Base-by-base conservation (phyloP, 140 eudicot species). In the Senecio squalidus region DNA sequence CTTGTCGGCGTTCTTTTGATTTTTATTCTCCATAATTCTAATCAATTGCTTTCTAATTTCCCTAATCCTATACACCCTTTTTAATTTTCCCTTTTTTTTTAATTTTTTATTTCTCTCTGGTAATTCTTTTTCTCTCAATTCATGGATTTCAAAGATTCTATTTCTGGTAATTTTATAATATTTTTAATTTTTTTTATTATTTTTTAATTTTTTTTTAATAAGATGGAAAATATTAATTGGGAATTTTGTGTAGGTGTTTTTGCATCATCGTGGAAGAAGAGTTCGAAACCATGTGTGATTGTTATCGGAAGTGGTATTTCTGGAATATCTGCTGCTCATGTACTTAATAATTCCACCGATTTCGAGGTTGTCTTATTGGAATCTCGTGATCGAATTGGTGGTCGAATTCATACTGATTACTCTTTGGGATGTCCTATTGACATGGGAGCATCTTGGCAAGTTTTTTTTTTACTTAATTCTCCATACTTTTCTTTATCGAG, bases 261-360 rank as follows among this genome's bases (percentile, higher is more conserved):
- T 60, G 78, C 82, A 24, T 78, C 91, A 20, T 73, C 74, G 72
- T 81, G 82, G 69, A 69, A 64, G 14, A 62, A 75, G 15, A 66
- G 66, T 73, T 46, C 85, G 45, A 64, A 55, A 45, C 94, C 96
- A 49, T 71, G 85, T 10, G 96, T 93, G 27, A 78, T 93, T 36
- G 99, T 93, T 57, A 77, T 93, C 51, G 99, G 99, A 58, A 89
- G 87, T 56, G 99, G 99, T 52, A 93, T 93, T 40, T 88, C 99
- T 2, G 99, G 99, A 65, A 72, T 93, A 68, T 82, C 96, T 70
- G 99, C 99, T 18, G 99, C 99, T 14, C 82, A 73, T 68, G 65
- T 63, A 31, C 93, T 93, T 25, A 80, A 58, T 13, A 84, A 87
- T 82, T 90, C 62, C 45, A 28, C 99, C 25, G 85, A 82, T 62